Evolutionary conservation across 768 basidiomycete species (phyloP), one percentile per base, ranked within the genome.

Genomic region (Psilocybe subaeruginosa): DNA sequence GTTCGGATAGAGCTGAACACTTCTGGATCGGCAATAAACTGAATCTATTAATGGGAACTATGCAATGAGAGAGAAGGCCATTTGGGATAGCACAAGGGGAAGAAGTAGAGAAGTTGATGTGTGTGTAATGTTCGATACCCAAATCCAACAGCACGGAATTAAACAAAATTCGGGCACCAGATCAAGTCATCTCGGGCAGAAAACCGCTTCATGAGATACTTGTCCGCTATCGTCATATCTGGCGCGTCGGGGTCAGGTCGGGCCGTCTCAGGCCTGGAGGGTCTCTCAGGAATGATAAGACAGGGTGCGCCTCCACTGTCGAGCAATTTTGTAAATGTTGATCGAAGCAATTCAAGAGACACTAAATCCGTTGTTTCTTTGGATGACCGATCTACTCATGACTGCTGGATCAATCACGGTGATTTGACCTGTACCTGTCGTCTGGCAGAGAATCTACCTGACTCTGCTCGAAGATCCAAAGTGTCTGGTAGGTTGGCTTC

Each of bases 71-170:
- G 39, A 58, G 61, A 55, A 62, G 60, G 33, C 16, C 37, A 41
- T 54, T 55, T 58, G 55, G 58, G 53, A 63, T 47, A 64, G 59
- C 66, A 66, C 60, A 64, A 62, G 65, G 59, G 58, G 30, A 63
- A 65, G 69, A 70, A 70, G 65, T 50, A 54, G 39, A 66, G 69
- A 68, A 70, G 67, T 48, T 70, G 65, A 70, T 70, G 67, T 58
- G 58, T 49, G 56, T 46, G 55, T 61, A 50, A 60, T 56, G 58
- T 57, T 51, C 54, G 62, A 58, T 41, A 41, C 19, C 61, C 57
- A 63, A 43, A 58, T 41, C 59, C 61, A 62, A 57, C 54, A 51
- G 30, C 59, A 60, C 64, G 60, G 61, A 64, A 58, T 63, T 61
- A 58, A 43, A 56, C 59, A 49, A 48, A 43, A 47, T 48, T 67